phyloP scores from a whole-genome alignment of 2,329 filamentous ascomycete genomes.

The Diaporthe vexans region DNA sequence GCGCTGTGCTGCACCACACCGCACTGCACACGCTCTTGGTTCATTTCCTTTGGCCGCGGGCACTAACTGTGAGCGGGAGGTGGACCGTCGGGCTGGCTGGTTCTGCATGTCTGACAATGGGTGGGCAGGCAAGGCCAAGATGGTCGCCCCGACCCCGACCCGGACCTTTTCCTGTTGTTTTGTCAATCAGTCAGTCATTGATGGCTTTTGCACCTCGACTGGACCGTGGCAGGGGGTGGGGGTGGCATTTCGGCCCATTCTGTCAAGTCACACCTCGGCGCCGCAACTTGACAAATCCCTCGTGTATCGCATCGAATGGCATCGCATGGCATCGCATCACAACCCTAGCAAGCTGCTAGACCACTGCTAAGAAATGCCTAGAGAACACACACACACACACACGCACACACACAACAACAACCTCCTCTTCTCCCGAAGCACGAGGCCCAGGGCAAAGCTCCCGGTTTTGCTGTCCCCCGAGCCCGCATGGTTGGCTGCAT shows the following conservation, averaged over 20 bases:
- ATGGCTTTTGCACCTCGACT: background rate
- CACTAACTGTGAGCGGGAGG: conserved; percentile 30
- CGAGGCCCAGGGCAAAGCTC: conserved; percentile 2
- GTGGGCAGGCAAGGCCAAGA: background rate
- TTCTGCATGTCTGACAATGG: conserved; percentile 29
- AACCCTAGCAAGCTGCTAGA: background rate
- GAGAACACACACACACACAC: background rate
- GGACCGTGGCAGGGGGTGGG: background rate
- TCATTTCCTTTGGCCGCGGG: conserved; percentile 24
- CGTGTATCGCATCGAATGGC: conserved; percentile 9
- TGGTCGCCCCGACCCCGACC: background rate
- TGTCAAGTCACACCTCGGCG: conserved; percentile 30
- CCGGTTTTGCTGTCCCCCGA: background rate
- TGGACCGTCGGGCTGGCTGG: conserved; percentile 23
- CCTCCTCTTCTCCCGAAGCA: background rate
- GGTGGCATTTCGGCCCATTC: background rate
- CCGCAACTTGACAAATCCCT: conserved; percentile 24
- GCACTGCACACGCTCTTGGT: conserved; percentile 20
- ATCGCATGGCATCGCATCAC: background rate
- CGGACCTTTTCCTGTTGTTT: background rate
- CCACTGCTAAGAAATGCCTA: conserved; percentile 1
- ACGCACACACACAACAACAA: background rate
- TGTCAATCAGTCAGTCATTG: background rate
- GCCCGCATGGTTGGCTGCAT: conserved; percentile 25
- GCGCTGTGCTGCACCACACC: background rate